Evolutionary conservation across 768 basidiomycete species (phyloP).

Genomic region (Termitomyces sp.): DNA sequence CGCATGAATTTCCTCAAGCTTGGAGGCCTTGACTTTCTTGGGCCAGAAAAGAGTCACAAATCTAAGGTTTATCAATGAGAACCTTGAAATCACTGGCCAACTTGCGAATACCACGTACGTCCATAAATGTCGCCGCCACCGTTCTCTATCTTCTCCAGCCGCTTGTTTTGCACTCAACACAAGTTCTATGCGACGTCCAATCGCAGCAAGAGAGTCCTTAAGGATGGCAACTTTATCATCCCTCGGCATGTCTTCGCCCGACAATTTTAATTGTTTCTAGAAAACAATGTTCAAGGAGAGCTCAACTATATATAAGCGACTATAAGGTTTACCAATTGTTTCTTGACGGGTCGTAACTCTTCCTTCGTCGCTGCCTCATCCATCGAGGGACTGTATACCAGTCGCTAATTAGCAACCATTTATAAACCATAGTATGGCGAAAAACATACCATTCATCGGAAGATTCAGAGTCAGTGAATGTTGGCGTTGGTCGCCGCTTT

Average conservation of each 20-base stretch:
- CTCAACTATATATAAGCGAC: not conserved
- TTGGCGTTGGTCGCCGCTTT: slow-evolving; percentile 93
- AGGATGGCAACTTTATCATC: slow-evolving; percentile 95
- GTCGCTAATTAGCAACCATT: slow-evolving; percentile 5
- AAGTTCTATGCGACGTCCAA: slow-evolving; percentile 85
- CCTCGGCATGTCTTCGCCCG: slow-evolving; percentile 88
- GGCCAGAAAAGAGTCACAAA: slow-evolving; percentile 98
- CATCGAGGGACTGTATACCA: slow-evolving; percentile 76
- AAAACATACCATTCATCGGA: slow-evolving; percentile 81
- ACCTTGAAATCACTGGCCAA: slow-evolving; percentile 1
- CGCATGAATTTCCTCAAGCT: slow-evolving; percentile 91
- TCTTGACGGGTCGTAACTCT: slow-evolving; percentile 93
- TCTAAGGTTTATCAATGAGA: slow-evolving; percentile 28
- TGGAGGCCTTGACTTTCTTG: slow-evolving; percentile 90
- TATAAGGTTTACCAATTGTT: slow-evolving; percentile 65
- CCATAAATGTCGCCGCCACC: slow-evolving; percentile 96
- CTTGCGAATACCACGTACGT: slow-evolving; percentile 56
- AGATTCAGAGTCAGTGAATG: slow-evolving; percentile 92
- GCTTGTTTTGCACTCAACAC: slow-evolving; percentile 74
- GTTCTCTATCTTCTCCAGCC: slow-evolving; percentile 75
- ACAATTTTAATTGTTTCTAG: slow-evolving; percentile 92
- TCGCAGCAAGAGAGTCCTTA: slow-evolving; percentile 92
- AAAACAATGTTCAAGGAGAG: slow-evolving; percentile 1
- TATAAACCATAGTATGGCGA: not conserved
- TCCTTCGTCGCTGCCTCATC: slow-evolving; percentile 92